These are phyloP conservation scores for Podospora anserina DNA, from an alignment of 495 filamentous ascomycete species.

Conservation along the genomic window DNA sequence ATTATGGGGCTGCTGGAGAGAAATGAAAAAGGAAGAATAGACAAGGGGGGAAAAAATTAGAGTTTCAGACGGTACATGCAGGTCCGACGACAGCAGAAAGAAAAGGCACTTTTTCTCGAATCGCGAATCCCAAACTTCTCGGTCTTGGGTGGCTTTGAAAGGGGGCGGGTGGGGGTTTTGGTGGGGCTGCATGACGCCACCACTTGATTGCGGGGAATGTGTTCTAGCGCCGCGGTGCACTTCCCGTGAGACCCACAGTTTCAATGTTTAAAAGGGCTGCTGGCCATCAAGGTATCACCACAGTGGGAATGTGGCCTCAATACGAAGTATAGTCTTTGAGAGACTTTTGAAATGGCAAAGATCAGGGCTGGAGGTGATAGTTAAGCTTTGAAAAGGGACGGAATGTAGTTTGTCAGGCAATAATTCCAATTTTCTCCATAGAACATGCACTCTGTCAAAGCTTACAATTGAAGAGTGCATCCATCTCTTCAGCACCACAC, in stretches of 20 bases:
- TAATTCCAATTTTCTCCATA: no score
- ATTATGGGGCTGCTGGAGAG: neutral
- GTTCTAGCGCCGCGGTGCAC: neutral
- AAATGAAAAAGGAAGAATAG: neutral
- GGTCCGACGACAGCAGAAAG: neutral
- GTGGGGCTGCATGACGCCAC: neutral
- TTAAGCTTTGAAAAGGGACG: no score
- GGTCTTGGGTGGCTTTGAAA: neutral
- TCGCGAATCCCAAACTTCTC: neutral
- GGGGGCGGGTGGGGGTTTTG: neutral
- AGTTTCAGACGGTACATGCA: neutral
- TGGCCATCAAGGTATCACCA: neutral
- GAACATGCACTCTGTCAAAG: no score
- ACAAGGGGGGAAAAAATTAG: neutral
- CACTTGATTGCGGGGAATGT: neutral
- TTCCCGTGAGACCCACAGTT: neutral
- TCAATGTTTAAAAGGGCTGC: neutral
- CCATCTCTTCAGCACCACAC: no score
- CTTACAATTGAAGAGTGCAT: no score
- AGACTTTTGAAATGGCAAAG: no score
- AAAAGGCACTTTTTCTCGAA: neutral
- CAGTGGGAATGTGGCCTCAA: neutral
- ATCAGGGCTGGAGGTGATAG: no score
- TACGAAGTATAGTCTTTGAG: neutral
- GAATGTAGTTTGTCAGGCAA: no score